Evolutionary conservation across 2,329 filamentous ascomycete species (phyloP), one percentile per base, ranked within the genome.

Genomic region (Saccharata proteae): DNA sequence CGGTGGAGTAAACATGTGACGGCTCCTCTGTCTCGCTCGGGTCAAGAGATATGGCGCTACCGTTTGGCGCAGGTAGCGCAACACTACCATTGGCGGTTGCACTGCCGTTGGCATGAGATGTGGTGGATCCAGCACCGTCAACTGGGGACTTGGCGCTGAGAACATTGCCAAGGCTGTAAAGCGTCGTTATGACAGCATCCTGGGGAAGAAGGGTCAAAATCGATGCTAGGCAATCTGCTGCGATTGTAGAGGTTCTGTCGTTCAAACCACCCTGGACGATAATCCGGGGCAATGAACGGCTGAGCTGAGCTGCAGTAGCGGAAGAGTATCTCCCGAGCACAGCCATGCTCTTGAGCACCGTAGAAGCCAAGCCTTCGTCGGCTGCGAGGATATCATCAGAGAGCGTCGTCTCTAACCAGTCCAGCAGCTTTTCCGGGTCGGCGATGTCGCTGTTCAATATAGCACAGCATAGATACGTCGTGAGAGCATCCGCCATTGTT

Each of bases 131-230:
- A 39, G 41, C 53, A 39, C 64, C 64, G 17, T 74, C 69, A 19
- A 61, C 47, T 12, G 58, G 59, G 5, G 68, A 65, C 27, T 71
- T 74, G 4, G 84, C 77, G 44, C 85, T 94, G 10, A 98, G 66
- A 4, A 93, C 80, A 50, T 98, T 98, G 13, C 90, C 90, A n/a
- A 98, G 67, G 1, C 85, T 90, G 57, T 98, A 98, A 7, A 98
- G 64, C 1, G 86, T 96, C 4, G 86, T 93, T 42, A 98, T 96
- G 20, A 93, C 72, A 20, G 85, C 79, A 61, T 98, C 90, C 45
- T 93, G 81, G 2, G 90, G 93, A 9, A 96, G 67, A 45, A 79
- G 68, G 43, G 77, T 78, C 34, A 98, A 63, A 12, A 92, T 75
- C 42, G 77, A 79, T 2, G 86, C 85, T 19, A 98, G 64, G 44